Evolutionary conservation across 2,329 filamentous ascomycete genomes (phyloP).

Genomic region (Hawksworthiomyces lignivorus): DNA sequence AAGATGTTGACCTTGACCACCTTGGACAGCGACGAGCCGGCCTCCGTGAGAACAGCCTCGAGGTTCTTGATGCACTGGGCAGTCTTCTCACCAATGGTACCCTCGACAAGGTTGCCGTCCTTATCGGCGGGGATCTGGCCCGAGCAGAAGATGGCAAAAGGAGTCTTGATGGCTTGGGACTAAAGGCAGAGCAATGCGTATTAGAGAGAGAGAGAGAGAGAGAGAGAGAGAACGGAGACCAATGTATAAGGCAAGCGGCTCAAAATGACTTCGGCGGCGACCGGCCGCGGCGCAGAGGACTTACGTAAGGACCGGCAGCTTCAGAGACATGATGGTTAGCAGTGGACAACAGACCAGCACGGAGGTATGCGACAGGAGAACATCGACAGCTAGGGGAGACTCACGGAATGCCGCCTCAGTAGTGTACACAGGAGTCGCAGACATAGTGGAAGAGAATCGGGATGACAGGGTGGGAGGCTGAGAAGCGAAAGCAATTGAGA

Average conservation of each 20-base stretch:
- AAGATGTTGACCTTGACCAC: constrained; percentile 93
- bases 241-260: too few relatives aligned
- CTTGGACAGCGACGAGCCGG: constrained; percentile 67
- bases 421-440: constrained; percentile 42
- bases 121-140: constrained; percentile 61
- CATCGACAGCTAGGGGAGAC: constrained; percentile 21
- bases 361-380: background rate
- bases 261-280: too few relatives aligned
- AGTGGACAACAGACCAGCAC: background rate
- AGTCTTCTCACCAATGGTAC: constrained; percentile 57
- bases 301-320: constrained; percentile 59
- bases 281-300: constrained; percentile 23
- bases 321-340: background rate
- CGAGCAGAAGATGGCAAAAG: constrained; percentile 58
- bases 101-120: constrained; percentile 47
- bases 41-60: constrained; percentile 72
- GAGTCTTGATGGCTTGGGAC: constrained; percentile 58
- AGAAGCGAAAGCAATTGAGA: background rate
- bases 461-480: background rate
- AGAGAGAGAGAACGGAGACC: too few relatives aligned
- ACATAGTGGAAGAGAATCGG: constrained; percentile 29
- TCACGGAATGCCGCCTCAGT: constrained; percentile 52
- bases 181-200: constrained; percentile 6
- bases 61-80: constrained; percentile 65
- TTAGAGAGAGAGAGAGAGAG: background rate